Evolutionary conservation across 257 asterid genomes (phyloP).

Genomic region (Gynochthodes officinalis): DNA sequence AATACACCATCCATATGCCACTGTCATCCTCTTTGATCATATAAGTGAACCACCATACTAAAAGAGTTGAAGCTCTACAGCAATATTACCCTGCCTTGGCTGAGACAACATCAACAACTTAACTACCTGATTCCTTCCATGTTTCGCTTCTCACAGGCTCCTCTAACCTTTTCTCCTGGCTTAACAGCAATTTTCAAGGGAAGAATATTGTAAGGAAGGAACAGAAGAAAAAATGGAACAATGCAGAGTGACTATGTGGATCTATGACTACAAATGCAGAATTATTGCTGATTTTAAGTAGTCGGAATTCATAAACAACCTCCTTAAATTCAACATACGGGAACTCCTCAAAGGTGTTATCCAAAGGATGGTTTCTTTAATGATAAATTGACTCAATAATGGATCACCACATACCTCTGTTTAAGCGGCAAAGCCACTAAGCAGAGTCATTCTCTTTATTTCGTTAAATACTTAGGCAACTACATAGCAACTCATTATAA

Average conservation of each 20-base stretch:
- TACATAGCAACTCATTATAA: background rate
- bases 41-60: no score
- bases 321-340: background rate
- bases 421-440: background rate
- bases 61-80: no score
- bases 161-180: background rate
- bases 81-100: background rate
- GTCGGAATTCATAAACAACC: background rate
- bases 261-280: background rate
- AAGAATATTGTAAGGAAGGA: background rate
- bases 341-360: background rate
- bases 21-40: no score
- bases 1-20: no score
- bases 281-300: background rate
- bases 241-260: background rate
- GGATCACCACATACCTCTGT: background rate
- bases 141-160: background rate
- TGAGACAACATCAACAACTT: background rate
- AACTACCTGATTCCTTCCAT: background rate
- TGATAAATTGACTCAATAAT: background rate
- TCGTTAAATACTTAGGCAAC: background rate
- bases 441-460: background rate
- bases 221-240: background rate
- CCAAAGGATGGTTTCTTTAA: background rate
- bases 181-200: background rate